These are phyloP conservation scores for Austropuccinia psidii DNA, from an alignment of 1,284 basidiomycete species.

Conservation along the genomic window DNA sequence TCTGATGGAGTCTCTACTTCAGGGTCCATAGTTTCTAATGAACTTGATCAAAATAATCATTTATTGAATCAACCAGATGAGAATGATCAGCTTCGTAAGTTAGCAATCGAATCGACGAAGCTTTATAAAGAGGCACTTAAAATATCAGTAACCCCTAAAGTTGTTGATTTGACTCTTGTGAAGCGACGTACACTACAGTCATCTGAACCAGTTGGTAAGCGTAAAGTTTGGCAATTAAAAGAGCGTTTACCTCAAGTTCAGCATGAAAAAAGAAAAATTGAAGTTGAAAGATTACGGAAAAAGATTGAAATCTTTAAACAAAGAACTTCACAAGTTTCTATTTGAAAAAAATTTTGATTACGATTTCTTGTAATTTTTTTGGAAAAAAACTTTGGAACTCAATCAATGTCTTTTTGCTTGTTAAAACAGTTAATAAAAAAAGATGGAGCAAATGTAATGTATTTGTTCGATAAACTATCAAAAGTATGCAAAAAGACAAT, in stretches of 20 bases:
- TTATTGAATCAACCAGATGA: background rate
- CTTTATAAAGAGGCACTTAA: slow-evolving; percentile 26
- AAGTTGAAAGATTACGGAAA: slow-evolving; percentile 9
- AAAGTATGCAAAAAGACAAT: too few relatives aligned
- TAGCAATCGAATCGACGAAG: slow-evolving; percentile 7
- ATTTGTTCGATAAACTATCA: too few relatives aligned
- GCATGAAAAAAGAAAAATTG: slow-evolving; percentile 18
- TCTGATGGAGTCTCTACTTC: background rate
- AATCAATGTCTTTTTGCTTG: too few relatives aligned
- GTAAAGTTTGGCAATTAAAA: slow-evolving; percentile 28
- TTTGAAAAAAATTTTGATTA: too few relatives aligned
- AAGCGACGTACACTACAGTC: background rate
- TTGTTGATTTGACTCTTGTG: slow-evolving; percentile 29
- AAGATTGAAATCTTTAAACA: slow-evolving; percentile 30
- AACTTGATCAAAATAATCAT: background rate
- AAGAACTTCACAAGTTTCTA: background rate
- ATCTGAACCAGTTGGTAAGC: background rate
- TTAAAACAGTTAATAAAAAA: too few relatives aligned
- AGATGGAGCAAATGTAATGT: too few relatives aligned
- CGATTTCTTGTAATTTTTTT: too few relatives aligned
- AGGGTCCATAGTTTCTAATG: background rate
- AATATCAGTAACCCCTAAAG: slow-evolving; percentile 9
- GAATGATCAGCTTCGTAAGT: slow-evolving; percentile 13
- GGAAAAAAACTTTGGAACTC: too few relatives aligned
- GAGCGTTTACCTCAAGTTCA: slow-evolving; percentile 30